A percentile compares a stretch with the other conserved stretches of the same genome.
These are phyloP conservation scores for Fusarium agapanthi DNA, from an alignment of 2,329 filamentous ascomycete genomes.

Conservation along the genomic window DNA sequence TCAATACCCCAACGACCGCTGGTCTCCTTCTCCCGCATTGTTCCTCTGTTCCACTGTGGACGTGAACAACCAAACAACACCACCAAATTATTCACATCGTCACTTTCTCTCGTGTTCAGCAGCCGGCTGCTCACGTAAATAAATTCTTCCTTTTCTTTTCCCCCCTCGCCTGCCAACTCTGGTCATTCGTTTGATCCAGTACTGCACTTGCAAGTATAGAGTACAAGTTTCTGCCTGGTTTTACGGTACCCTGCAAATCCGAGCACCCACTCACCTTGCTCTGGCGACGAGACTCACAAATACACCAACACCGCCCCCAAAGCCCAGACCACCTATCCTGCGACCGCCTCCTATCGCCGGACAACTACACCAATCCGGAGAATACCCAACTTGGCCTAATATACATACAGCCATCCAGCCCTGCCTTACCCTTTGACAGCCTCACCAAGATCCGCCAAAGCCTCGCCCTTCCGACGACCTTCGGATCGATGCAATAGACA, in stretches of 20 bases:
- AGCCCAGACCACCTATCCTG: slow-evolving; percentile 39
- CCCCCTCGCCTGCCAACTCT: slow-evolving; percentile 21
- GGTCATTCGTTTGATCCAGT: slow-evolving; percentile 40
- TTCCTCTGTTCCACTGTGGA: slow-evolving; percentile 41
- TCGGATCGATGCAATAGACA: slow-evolving; percentile 40
- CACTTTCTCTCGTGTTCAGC: slow-evolving; percentile 42
- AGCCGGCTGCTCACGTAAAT: slow-evolving; percentile 44
- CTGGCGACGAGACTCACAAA: slow-evolving; percentile 36
- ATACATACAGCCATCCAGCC: slow-evolving; percentile 37
- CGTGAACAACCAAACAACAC: slow-evolving; percentile 41
- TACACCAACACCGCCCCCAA: slow-evolving; percentile 40
- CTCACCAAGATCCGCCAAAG: slow-evolving; percentile 30
- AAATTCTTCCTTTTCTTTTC: neutral
- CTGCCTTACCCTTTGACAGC: slow-evolving; percentile 34
- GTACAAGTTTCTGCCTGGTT: slow-evolving; percentile 40
- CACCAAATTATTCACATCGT: slow-evolving; percentile 20
- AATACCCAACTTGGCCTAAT: slow-evolving; percentile 34
- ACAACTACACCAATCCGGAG: slow-evolving; percentile 27
- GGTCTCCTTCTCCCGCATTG: slow-evolving; percentile 37
- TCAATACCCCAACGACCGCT: slow-evolving; percentile 38
- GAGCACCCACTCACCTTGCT: slow-evolving; percentile 39
- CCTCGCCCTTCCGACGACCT: slow-evolving; percentile 35
- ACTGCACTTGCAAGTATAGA: slow-evolving; percentile 35
- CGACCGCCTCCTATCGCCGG: slow-evolving; percentile 22
- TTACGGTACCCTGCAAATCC: slow-evolving; percentile 38